phyloP scores from a whole-genome alignment of 495 filamentous ascomycete species.

The Penicillium dipodomyicola region DNA sequence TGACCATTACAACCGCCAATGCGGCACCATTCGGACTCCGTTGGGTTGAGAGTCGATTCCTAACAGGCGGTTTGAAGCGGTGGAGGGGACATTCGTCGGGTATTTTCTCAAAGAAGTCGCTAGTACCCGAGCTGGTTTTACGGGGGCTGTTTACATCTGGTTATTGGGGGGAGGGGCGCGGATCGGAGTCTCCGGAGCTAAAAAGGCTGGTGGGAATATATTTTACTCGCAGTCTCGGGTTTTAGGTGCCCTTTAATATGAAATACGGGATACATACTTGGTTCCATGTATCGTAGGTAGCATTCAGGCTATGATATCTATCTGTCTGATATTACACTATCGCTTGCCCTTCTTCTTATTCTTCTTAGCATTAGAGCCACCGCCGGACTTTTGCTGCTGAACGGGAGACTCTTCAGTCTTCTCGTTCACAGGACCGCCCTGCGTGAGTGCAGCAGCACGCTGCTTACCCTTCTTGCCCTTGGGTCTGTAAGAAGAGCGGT shows the following conservation, averaged over 20 bases:
- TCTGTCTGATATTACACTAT: conserved; percentile 24
- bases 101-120: background rate
- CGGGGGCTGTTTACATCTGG: background rate
- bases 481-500: conserved; percentile 82
- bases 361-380: conserved; percentile 54
- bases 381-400: conserved; percentile 38
- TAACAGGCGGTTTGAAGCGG: background rate
- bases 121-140: background rate
- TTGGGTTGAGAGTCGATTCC: conserved; percentile 26
- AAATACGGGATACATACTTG: background rate
- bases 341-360: conserved; percentile 79
- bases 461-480: conserved; percentile 91
- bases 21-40: conserved; percentile 43
- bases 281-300: conserved; percentile 5
- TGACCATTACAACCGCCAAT: conserved; percentile 44
- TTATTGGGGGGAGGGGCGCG: too few species aligned
- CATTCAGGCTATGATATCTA: background rate
- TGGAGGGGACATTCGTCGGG: background rate
- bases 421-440: conserved; percentile 75
- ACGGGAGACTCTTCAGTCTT: conserved; percentile 63
- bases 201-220: background rate
- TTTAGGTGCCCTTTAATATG: background rate
- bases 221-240: background rate
- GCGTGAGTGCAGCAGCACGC: conserved; percentile 71
- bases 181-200: background rate